Percentiles rank a stretch among this genome's conserved stretches.
Evolutionary conservation across 2,329 filamentous ascomycete genomes (phyloP).

Genomic region (Stagonosporopsis cucurbitacearum): DNA sequence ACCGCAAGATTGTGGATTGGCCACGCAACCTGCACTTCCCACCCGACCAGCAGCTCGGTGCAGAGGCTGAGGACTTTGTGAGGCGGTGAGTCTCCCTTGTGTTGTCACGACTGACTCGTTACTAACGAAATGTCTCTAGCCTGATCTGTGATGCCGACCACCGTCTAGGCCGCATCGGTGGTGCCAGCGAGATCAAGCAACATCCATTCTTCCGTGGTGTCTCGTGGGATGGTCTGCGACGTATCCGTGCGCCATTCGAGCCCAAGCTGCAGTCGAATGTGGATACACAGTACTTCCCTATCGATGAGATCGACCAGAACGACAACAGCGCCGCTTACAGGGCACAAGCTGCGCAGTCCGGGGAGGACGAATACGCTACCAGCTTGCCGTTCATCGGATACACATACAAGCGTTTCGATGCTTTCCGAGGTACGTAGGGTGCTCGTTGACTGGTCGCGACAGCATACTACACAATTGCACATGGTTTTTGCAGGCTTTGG

Average conservation of each 20-base stretch:
- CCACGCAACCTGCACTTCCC: slow-evolving; percentile 94
- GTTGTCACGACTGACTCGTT: slow-evolving; percentile 19
- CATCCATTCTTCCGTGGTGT: slow-evolving; percentile 98
- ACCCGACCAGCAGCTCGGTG: slow-evolving; percentile 87
- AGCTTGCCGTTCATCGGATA: slow-evolving; percentile 95
- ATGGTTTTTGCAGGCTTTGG: slow-evolving; percentile 17
- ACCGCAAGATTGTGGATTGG: slow-evolving; percentile 99
- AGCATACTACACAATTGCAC: slow-evolving; percentile 15
- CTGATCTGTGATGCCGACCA: slow-evolving; percentile 94
- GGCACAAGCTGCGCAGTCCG: slow-evolving; percentile 77
- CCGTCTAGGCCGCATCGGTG: slow-evolving; percentile 80
- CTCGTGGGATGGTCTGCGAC: slow-evolving; percentile 89
- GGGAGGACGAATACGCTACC: slow-evolving; percentile 82
- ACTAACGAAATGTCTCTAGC: slow-evolving; percentile 55
- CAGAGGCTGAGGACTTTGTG: slow-evolving; percentile 90
- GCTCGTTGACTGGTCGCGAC: slow-evolving; percentile 17
- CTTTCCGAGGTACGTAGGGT: slow-evolving; percentile 57
- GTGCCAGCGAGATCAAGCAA: slow-evolving; percentile 88
- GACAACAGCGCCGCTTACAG: slow-evolving; percentile 88
- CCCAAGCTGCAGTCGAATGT: slow-evolving; percentile 91
- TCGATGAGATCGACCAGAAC: slow-evolving; percentile 96
- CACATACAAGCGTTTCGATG: slow-evolving; percentile 95
- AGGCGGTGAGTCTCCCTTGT: slow-evolving; percentile 69
- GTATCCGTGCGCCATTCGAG: slow-evolving; percentile 94
- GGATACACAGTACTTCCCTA: slow-evolving; percentile 98